A percentile compares a stretch with the other conserved stretches of the same genome.
These are phyloP conservation scores for Cladosporium sp. DNA, from an alignment of 2,329 filamentous ascomycete genomes.

Conservation along the genomic window DNA sequence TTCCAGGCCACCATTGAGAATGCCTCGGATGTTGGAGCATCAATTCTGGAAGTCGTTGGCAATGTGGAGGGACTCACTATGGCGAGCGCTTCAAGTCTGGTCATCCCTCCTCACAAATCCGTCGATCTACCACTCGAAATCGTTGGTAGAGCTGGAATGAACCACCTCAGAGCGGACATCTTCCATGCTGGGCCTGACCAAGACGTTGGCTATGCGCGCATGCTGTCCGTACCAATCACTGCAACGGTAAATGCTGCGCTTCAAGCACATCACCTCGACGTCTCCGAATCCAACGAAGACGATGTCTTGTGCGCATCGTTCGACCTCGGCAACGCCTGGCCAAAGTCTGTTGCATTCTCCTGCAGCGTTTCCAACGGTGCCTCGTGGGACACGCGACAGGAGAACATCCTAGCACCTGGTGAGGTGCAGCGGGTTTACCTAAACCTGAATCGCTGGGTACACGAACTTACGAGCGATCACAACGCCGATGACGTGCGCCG, in stretches of 20 bases:
- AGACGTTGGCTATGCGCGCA: slow-evolving; percentile 18
- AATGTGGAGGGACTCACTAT: slow-evolving; percentile 15
- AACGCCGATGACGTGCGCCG: slow-evolving; percentile 14
- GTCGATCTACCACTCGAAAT: slow-evolving; percentile 78
- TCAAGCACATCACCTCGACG: slow-evolving; percentile 74
- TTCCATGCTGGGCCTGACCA: slow-evolving; percentile 55
- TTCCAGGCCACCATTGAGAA: slow-evolving; percentile 83
- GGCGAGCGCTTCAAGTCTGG: neutral
- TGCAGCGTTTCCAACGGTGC: slow-evolving; percentile 15
- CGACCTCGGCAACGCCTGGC: slow-evolving; percentile 88
- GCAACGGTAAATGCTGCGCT: slow-evolving; percentile 91
- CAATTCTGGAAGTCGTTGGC: slow-evolving; percentile 51
- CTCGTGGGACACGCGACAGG: slow-evolving; percentile 1
- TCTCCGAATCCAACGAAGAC: slow-evolving; percentile 57
- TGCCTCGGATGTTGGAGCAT: slow-evolving; percentile 50
- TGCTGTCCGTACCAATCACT: slow-evolving; percentile 68
- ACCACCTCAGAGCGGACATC: slow-evolving; percentile 72
- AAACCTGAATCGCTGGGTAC: slow-evolving; percentile 6
- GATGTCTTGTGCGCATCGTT: slow-evolving; percentile 76
- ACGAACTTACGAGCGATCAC: slow-evolving; percentile 12
- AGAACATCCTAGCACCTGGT: slow-evolving; percentile 17
- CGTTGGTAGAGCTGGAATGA: slow-evolving; percentile 79
- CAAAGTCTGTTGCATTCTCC: slow-evolving; percentile 60
- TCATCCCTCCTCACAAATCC: slow-evolving; percentile 32
- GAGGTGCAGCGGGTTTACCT: slow-evolving; percentile 21